Conservation (phyloP, 345 rosid species). For the Cardamine chenopodiifolia region DNA sequence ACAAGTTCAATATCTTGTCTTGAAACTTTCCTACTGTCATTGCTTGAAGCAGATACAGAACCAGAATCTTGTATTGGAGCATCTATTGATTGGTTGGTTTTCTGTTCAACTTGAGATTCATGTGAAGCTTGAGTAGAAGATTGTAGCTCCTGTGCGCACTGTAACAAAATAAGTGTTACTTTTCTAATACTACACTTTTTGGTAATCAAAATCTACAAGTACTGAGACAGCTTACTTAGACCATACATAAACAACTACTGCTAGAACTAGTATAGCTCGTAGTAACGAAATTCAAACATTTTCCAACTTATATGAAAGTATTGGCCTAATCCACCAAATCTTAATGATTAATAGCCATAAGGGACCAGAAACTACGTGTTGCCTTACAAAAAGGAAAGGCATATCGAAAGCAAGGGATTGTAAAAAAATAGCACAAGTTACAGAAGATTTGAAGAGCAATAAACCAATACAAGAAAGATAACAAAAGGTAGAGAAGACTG, state of each 20-base stretch:
- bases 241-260: neutral
- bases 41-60: slow-evolving; percentile 90
- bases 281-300: neutral
- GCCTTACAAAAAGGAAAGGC: neutral
- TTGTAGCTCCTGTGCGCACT: slow-evolving; percentile 71
- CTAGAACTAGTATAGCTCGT: neutral
- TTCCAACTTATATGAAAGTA: neutral
- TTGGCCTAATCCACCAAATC: neutral
- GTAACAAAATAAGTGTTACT: slow-evolving; percentile 22
- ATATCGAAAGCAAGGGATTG: slow-evolving; percentile 5
- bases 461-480: neutral
- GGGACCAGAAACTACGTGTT: neutral
- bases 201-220: neutral
- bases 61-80: slow-evolving; percentile 77
- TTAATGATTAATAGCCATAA: neutral
- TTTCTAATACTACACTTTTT: neutral
- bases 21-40: slow-evolving; percentile 83
- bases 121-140: slow-evolving; percentile 72
- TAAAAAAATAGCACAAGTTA: neutral
- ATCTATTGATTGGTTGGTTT: slow-evolving; percentile 63
- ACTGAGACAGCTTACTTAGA: slow-evolving; percentile 1
- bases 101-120: slow-evolving; percentile 79
- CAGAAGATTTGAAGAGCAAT: neutral
- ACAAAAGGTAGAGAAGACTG: slow-evolving; percentile 13
- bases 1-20: slow-evolving; percentile 97